Evolutionary conservation across 805 yeast genomes (phyloP).

Genomic region (Ogataea siamensis): DNA sequence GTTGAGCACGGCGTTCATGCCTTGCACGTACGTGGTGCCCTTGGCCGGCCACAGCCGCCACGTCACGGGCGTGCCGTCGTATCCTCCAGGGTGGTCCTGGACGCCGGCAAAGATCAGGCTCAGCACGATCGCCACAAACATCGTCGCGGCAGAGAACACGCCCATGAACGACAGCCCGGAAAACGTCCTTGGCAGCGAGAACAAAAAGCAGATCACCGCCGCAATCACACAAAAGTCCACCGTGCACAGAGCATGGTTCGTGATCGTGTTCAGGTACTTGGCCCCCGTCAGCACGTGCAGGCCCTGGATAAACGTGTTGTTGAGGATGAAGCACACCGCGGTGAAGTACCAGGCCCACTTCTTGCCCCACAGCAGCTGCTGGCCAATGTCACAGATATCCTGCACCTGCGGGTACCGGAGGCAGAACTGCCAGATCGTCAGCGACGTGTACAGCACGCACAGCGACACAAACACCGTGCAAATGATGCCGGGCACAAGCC

Average conservation of each 20-base stretch:
- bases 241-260: slow-evolving; percentile 46
- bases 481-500: slow-evolving; percentile 56
- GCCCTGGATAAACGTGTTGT: slow-evolving; percentile 57
- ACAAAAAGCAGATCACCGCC: slow-evolving; percentile 46
- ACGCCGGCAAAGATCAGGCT: slow-evolving; percentile 54
- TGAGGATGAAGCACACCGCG: slow-evolving; percentile 50
- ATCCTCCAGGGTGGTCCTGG: slow-evolving; percentile 46
- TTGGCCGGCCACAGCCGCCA: slow-evolving; percentile 49
- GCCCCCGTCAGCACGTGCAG: slow-evolving; percentile 61
- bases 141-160: slow-evolving; percentile 52
- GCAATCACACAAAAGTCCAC: slow-evolving; percentile 51
- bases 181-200: slow-evolving; percentile 58
- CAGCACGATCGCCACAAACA: slow-evolving; percentile 54
- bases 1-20: slow-evolving; percentile 55
- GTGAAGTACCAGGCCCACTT: slow-evolving; percentile 56
- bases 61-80: slow-evolving; percentile 37
- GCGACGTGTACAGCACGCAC: slow-evolving; percentile 54
- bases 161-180: slow-evolving; percentile 51
- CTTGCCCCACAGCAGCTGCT: slow-evolving; percentile 50
- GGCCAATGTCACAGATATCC: slow-evolving; percentile 59
- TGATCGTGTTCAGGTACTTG: slow-evolving; percentile 54
- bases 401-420: slow-evolving; percentile 49
- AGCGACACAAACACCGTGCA: slow-evolving; percentile 50
- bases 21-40: slow-evolving; percentile 53
- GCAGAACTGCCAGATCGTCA: slow-evolving; percentile 54